Percentiles rank a stretch among this genome's conserved stretches.
Conservation (phyloP, 495 filamentous ascomycete genomes). For the Penicillium pancosmium region DNA sequence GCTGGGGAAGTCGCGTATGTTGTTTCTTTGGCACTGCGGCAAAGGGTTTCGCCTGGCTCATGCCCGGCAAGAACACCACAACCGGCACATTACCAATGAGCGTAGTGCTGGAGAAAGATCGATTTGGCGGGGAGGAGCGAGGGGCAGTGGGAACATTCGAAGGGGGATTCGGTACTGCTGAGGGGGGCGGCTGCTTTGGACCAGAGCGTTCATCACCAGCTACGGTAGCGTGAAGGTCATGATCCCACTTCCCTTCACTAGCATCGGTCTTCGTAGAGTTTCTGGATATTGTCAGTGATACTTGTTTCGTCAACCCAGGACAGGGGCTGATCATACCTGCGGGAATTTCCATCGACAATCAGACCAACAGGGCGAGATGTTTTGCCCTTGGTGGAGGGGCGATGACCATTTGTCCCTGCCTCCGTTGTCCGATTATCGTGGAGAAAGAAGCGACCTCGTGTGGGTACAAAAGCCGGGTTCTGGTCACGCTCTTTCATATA, state of each 20-base stretch:
- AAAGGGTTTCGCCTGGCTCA: slow-evolving; percentile 71
- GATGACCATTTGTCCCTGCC: slow-evolving; percentile 63
- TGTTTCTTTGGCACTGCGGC: slow-evolving; percentile 74
- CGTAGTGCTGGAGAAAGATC: slow-evolving; percentile 67
- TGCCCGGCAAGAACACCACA: slow-evolving; percentile 74
- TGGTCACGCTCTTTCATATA: slow-evolving; percentile 83
- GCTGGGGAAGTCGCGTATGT: slow-evolving; percentile 91
- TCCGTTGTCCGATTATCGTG: slow-evolving; percentile 87
- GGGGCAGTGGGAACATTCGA: slow-evolving; percentile 47
- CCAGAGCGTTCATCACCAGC: slow-evolving; percentile 48
- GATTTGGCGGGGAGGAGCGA: slow-evolving; percentile 58
- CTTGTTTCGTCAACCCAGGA: not conserved
- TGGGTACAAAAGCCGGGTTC: slow-evolving; percentile 93
- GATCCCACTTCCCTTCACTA: slow-evolving; percentile 83
- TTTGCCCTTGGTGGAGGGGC: slow-evolving; percentile 44
- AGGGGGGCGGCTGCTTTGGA: slow-evolving; percentile 22
- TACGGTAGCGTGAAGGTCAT: slow-evolving; percentile 92
- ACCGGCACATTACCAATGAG: slow-evolving; percentile 80
- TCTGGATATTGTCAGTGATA: slow-evolving; percentile 47
- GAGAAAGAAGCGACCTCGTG: slow-evolving; percentile 93
- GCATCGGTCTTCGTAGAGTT: slow-evolving; percentile 72
- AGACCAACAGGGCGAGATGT: slow-evolving; percentile 48
- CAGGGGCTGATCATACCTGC: slow-evolving; percentile 32
- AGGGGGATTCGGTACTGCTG: slow-evolving; percentile 28
- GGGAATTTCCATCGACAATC: slow-evolving; percentile 51